These are phyloP conservation scores for Septoria linicola DNA, from an alignment of 2,329 filamentous ascomycete genomes.

Conservation along the genomic window DNA sequence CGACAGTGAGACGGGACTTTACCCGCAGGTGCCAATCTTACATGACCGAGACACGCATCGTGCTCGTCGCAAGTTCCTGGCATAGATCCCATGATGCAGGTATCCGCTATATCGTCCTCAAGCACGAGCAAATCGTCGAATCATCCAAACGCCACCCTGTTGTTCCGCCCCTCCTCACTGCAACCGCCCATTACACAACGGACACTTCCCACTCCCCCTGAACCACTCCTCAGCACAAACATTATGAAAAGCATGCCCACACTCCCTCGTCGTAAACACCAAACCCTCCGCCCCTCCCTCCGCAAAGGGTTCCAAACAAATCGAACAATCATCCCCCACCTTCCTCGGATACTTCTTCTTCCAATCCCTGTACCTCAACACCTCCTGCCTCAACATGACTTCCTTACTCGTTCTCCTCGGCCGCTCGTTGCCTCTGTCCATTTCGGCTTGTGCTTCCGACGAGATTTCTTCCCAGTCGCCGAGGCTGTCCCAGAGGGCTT, in stretches of 20 bases:
- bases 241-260: slow-evolving; percentile 7
- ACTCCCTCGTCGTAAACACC: slow-evolving; percentile 4
- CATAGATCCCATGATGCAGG: too few species aligned
- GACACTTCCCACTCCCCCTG: slow-evolving; percentile 1
- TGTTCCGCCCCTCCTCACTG: too few species aligned
- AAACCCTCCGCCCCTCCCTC: background rate
- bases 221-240: slow-evolving; percentile 7
- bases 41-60: too few species aligned
- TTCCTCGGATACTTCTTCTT: background rate
- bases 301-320: slow-evolving; percentile 2
- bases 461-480: slow-evolving; percentile 4
- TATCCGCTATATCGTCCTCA: too few species aligned
- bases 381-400: slow-evolving; percentile 1
- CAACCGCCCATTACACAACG: background rate
- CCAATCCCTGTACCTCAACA: slow-evolving; percentile 2
- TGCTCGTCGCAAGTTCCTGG: too few species aligned
- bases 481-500: background rate
- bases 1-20: too few species aligned
- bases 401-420: background rate
- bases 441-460: background rate
- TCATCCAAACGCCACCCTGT: too few species aligned
- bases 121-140: too few species aligned
- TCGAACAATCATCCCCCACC: background rate
- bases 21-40: too few species aligned
- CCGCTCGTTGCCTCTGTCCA: background rate